Base-by-base conservation (phyloP, 1,139 yeast species). In the Saccharomyces hybrid region DNA sequence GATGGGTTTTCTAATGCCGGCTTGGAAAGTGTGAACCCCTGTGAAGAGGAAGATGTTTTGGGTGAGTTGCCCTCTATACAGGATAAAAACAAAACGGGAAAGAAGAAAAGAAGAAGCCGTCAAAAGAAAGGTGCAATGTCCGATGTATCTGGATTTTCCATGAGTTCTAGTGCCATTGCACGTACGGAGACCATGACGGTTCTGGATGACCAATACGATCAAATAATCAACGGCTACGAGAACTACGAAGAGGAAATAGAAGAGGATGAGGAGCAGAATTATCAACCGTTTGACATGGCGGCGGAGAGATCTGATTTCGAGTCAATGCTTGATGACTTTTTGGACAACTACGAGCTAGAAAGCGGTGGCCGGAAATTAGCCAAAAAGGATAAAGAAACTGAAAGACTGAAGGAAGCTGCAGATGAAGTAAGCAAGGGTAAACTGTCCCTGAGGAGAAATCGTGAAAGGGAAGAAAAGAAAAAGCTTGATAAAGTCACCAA, bases 151-250 rank as follows among this genome's bases (percentile, higher is more conserved):
- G 88, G 95, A 5, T 88, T 87, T 63, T 91, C 99, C 30, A 93
- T 93, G 98, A 80, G 95, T 4, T 88, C 96, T 6, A 88, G 97
- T 23, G 97, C 98, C 0, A 74, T 87, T 54, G 87, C 83, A 68
- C 80, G 99, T 66, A 89, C 91, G 49, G 97, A 90, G 65, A 96
- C 95, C 1, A 76, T 93, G 70, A 84, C 96, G 0, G 75, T 91
- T n/a, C 76, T 93, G 52, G 99, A 93, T 69, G 99, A 93, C 67
- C 80, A 88, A 56, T 91, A 82, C 67, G 99, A 95, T 61, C 84
- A 82, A 59, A 74, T 91, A 56, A 82, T 81, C 62, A 78, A 78
- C 60, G 83, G 86, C 61, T 90, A 88, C 63, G 86, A 83, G 32
- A 71, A 78, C 23, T 79, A 77, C 46, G 78, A 76, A 25, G 81